Conservation (phyloP, 1,284 basidiomycete species). For the Pseudozyma sp. region DNA sequence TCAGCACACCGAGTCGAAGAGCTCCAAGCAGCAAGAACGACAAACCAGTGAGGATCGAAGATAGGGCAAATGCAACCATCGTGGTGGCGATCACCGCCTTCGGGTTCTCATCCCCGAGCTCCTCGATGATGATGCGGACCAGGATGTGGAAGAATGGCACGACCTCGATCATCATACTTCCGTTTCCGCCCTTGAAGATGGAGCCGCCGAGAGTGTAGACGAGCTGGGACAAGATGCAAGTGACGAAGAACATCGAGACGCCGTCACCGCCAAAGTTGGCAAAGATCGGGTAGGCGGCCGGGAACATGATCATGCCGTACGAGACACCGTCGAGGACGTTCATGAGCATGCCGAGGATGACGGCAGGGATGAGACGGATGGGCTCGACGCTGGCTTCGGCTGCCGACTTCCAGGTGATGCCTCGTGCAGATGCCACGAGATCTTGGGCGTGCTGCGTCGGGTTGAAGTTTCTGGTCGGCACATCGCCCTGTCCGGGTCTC, state of each 20-base stretch:
- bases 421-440: slow-evolving; percentile 21
- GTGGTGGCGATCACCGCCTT: slow-evolving; percentile 87
- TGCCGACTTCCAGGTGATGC: slow-evolving; percentile 54
- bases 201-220: slow-evolving; percentile 86
- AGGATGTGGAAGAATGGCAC: slow-evolving; percentile 93
- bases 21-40: slow-evolving; percentile 73
- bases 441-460: slow-evolving; percentile 21
- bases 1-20: slow-evolving; percentile 83
- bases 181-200: slow-evolving; percentile 81
- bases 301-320: slow-evolving; percentile 87
- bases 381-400: slow-evolving; percentile 54
- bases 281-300: slow-evolving; percentile 79
- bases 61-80: slow-evolving; percentile 87
- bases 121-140: slow-evolving; percentile 79
- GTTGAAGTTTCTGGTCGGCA: slow-evolving; percentile 8
- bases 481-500: slow-evolving; percentile 42
- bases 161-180: slow-evolving; percentile 99
- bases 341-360: slow-evolving; percentile 84
- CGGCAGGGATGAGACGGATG: slow-evolving; percentile 75
- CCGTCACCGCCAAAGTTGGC: slow-evolving; percentile 85
- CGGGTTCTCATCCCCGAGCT: slow-evolving; percentile 79
- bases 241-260: slow-evolving; percentile 77
- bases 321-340: slow-evolving; percentile 92
- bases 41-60: slow-evolving; percentile 85
- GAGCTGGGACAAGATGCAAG: slow-evolving; percentile 82